Base-by-base conservation (phyloP, 106 monocot species). In the Acanthochlamys bracteata region DNA sequence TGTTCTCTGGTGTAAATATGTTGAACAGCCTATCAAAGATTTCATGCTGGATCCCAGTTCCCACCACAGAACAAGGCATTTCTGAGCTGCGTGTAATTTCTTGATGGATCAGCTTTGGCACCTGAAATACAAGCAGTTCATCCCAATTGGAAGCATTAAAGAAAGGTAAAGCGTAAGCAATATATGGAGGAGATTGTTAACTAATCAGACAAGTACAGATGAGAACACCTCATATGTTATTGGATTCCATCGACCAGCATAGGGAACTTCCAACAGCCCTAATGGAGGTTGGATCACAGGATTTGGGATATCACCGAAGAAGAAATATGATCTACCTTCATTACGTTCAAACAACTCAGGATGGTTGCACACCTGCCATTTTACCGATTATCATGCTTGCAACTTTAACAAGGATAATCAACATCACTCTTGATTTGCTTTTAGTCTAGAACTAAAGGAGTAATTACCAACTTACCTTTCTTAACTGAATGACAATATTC, bases 331-430 rank as follows among this genome's bases (percentile, higher is more conserved):
- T 42, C 80, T 88, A 40, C 96, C 96, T 66, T 91, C 96, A 75
- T 96, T 96, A 25, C 96, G 82, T 57, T 96, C 96, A 88, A 96
- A 96, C 64, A 96, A 74, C 71, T 96, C 96, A 51, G 96, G 96
- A 85, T 96, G 96, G 26, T 91, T 96, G 80, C 96, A 96, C 10
- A 96, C 96, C 96, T 96, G 66, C 12, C 39, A 81, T 41, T 59
- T 68, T 24, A 24, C 24, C 42, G 57, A 27, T 43, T 7, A 43
- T 8, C 7, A 43, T 13, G 43, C n/a, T n/a, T n/a, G n/a, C n/a
- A n/a, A n/a, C n/a, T n/a, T n/a, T n/a, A n/a, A n/a, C n/a, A n/a
- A n/a, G n/a, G n/a, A n/a, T n/a, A n/a, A n/a, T n/a, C n/a, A n/a
- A n/a, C n/a, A n/a, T n/a, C n/a, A n/a, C n/a, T n/a, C n/a, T n/a